Evolutionary conservation across 306 rosid genomes (phyloP).

Genomic region (Canavalia gladiata): DNA sequence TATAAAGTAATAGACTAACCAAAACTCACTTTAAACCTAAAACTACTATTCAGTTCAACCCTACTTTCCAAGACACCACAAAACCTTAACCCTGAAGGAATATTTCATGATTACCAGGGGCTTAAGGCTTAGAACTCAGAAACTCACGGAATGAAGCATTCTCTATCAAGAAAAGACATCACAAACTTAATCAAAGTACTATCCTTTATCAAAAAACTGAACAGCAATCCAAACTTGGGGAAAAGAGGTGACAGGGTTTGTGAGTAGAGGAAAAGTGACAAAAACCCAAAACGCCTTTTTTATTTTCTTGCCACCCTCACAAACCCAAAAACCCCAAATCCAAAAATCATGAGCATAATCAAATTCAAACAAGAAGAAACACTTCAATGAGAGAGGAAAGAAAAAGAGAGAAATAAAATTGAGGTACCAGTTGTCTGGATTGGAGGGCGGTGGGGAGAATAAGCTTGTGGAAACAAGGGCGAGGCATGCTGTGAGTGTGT

Average conservation of each 20-base stretch:
- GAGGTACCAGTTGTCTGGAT: conserved; percentile 78
- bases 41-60: conserved; percentile 12
- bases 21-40: conserved; percentile 10
- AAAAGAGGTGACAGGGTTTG: conserved; percentile 8
- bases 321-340: conserved; percentile 23
- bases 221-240: conserved; percentile 17
- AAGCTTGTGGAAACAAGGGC: conserved; percentile 84
- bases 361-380: not conserved
- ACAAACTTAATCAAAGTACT: conserved; percentile 7
- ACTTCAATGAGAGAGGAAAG: not conserved
- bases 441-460: conserved; percentile 70
- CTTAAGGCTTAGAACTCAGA: not conserved
- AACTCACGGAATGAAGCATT: not conserved
- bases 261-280: not conserved
- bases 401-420: conserved; percentile 31
- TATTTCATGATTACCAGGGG: not conserved
- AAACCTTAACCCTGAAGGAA: conserved; percentile 27
- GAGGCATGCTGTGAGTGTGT: conserved; percentile 61
- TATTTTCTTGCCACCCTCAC: not conserved
- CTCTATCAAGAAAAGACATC: not conserved
- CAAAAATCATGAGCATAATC: conserved; percentile 20
- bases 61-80: not conserved
- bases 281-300: conserved; percentile 24
- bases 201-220: not conserved
- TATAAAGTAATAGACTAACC: conserved; percentile 1